Evolutionary conservation across 441 rosid genomes (phyloP).

Genomic region (Hypseocharis bilobata): DNA sequence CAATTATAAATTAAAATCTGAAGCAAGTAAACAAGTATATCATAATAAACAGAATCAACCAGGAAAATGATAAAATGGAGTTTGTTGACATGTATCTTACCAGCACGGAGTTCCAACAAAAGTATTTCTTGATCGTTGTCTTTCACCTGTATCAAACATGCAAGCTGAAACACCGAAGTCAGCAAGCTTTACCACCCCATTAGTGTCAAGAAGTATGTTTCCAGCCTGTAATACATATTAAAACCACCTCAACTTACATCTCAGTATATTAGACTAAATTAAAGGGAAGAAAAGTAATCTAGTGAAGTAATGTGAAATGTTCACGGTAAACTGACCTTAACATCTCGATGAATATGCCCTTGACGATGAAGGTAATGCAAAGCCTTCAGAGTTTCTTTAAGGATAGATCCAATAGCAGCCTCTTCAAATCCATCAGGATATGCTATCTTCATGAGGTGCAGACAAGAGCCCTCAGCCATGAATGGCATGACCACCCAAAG

Average conservation of each 20-base stretch:
- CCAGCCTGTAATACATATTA: slow-evolving; percentile 59
- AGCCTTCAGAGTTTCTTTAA: slow-evolving; percentile 94
- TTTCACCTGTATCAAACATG: slow-evolving; percentile 89
- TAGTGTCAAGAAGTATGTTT: slow-evolving; percentile 70
- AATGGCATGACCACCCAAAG: slow-evolving; percentile 99
- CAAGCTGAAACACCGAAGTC: slow-evolving; percentile 98
- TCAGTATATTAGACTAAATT: neutral
- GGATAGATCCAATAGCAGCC: slow-evolving; percentile 68
- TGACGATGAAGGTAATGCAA: slow-evolving; percentile 89
- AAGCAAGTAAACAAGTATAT: neutral
- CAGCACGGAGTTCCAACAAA: slow-evolving; percentile 99
- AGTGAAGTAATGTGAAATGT: slow-evolving; percentile 13
- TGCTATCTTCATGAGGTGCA: slow-evolving; percentile 95
- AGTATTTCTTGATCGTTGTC: slow-evolving; percentile 92
- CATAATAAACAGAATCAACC: neutral
- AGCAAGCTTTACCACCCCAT: slow-evolving; percentile 84
- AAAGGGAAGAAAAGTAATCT: slow-evolving; percentile 9
- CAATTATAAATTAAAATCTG: slow-evolving; percentile 17
- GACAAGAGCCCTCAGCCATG: slow-evolving; percentile 96
- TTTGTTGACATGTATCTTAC: slow-evolving; percentile 28
- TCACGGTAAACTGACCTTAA: slow-evolving; percentile 25
- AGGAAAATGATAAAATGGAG: neutral
- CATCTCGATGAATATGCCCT: slow-evolving; percentile 98
- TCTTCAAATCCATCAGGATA: slow-evolving; percentile 90
- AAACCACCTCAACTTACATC: slow-evolving; percentile 11